Base-by-base conservation (phyloP, 306 rosid genomes). In the Argentina anserina region DNA sequence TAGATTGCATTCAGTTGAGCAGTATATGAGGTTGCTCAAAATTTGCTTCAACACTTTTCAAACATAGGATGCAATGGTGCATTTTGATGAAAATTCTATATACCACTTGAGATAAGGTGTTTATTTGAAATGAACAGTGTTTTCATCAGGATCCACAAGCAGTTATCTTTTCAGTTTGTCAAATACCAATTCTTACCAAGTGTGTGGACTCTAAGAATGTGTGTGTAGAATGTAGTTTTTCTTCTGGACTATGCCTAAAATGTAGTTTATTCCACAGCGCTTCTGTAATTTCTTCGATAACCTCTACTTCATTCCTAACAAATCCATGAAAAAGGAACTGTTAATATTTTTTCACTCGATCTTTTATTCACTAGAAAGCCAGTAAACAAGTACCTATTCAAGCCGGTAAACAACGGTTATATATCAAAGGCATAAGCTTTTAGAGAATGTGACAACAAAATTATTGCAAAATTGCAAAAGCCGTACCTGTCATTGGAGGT, bases 211-310 rank as follows among this genome's bases (percentile, higher is more conserved):
- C 61, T 25, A 55, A 23, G 17, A 55, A 55, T 55, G 31, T 25
- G 33, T 6, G 11, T 0, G 33, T 10, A 55, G 61, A 31, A 55
- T 59, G 65, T 28, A 28, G 9, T 59, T 15, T 59, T 59, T 59
- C 65, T 10, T 1, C 13, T 59, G 65, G 65, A 29, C 39, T 14
- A 0, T 3, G 63, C 10, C 34, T 5, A 26, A 14, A 28, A 12
- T 33, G 1, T 33, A 33, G 36, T 33, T 33, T 33, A 33, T 33
- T 64, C 78, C 62, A 74, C n/a, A 74, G 41, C 23, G 40, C 9
- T 23, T 17, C 62, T 0, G 70, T 25, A 39, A 74, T 74, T 63
- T 74, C 64, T 74, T 47, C 63, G 26, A 74, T 64, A 21, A 74
- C 21, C 20, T 45, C 33, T 74, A 69, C 50, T 47, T 74, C 78